Conservation (phyloP, 345 rosid species). For the Murraya koenigii region DNA sequence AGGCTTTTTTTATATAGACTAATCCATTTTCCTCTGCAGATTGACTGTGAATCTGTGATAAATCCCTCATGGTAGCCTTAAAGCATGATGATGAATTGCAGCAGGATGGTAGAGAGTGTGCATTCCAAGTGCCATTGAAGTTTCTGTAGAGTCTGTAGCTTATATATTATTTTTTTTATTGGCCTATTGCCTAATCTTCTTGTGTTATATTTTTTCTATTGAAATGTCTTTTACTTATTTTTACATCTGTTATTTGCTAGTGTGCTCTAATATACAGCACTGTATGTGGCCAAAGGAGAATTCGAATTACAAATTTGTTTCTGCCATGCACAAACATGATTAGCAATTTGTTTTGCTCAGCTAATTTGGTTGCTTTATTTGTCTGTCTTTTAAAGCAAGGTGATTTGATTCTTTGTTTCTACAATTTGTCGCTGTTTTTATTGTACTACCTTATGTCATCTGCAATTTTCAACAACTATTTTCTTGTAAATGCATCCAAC, state of each 20-base stretch:
- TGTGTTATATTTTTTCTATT: too few relatives aligned
- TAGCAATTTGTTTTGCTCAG: constrained; percentile 77
- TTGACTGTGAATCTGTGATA: constrained; percentile 92
- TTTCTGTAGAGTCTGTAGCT: constrained; percentile 3
- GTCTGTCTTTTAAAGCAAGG: constrained; percentile 92
- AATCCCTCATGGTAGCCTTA: constrained; percentile 82
- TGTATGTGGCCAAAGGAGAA: constrained; percentile 85
- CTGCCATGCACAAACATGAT: constrained; percentile 81
- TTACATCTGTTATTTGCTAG: too few relatives aligned
- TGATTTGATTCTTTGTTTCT: constrained; percentile 16
- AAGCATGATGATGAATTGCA: constrained; percentile 88
- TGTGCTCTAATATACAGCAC: constrained; percentile 94
- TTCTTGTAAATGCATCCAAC: not conserved
- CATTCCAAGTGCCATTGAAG: constrained; percentile 64
- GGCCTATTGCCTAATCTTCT: too few relatives aligned
- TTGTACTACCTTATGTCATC: not conserved
- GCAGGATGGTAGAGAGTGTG: constrained; percentile 80
- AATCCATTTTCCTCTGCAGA: constrained; percentile 43
- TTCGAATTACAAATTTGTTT: constrained; percentile 75
- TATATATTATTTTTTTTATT: too few relatives aligned
- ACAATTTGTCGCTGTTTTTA: not conserved
- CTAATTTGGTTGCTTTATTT: constrained; percentile 87
- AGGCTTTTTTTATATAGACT: not conserved
- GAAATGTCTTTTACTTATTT: too few relatives aligned
- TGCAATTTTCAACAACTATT: not conserved